These are phyloP conservation scores for Coemansia sp. DNA, from an alignment of 192 early-diverging fungal genomes.

Conservation along the genomic window DNA sequence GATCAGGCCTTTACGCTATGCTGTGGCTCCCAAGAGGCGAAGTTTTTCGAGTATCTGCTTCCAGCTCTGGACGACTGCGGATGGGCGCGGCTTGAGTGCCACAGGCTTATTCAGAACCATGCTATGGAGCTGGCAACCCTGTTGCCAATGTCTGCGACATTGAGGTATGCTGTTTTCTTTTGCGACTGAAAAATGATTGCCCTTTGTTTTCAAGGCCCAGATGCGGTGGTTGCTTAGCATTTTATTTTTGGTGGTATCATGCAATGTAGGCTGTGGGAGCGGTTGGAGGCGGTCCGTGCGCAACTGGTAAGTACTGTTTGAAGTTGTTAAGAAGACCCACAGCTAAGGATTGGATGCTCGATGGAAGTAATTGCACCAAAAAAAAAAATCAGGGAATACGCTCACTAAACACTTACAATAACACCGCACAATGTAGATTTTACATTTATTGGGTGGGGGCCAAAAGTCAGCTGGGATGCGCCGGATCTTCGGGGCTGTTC, in stretches of 20 bases:
- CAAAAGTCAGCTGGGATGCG: neutral
- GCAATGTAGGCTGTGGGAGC: constrained; percentile 34
- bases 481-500: constrained; percentile 16
- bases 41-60: constrained; percentile 15
- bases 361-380: constrained; percentile 2
- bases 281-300: constrained; percentile 26
- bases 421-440: constrained; percentile 26
- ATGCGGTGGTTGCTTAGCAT: neutral
- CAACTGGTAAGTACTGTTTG: constrained; percentile 26
- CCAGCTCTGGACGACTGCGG: constrained; percentile 28
- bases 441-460: constrained; percentile 29
- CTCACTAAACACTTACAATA: neutral
- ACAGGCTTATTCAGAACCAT: constrained; percentile 15
- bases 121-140: constrained; percentile 13
- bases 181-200: neutral
- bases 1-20: constrained; percentile 27
- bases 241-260: neutral
- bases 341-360: neutral
- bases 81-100: constrained; percentile 28
- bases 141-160: constrained; percentile 10
- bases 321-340: neutral
- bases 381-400: constrained; percentile 8
- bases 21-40: constrained; percentile 8
- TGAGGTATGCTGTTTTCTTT: constrained; percentile 12
- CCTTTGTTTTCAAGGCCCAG: neutral